Percentiles rank a stretch among this genome's conserved stretches.
These are phyloP conservation scores for Citrus mangshanensis DNA, from an alignment of 345 rosid species.

Conservation along the genomic window DNA sequence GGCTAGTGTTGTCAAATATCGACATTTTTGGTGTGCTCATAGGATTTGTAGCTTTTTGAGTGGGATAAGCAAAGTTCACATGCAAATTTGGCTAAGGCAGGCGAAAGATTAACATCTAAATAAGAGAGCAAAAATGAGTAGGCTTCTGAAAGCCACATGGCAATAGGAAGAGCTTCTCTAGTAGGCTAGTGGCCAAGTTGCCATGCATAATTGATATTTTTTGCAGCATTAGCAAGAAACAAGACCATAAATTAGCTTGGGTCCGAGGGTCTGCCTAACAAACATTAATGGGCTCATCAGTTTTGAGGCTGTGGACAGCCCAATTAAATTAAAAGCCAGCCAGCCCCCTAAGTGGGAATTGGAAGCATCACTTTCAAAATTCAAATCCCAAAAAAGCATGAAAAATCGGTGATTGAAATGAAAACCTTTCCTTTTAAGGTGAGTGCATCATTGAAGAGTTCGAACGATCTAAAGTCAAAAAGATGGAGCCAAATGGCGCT, in stretches of 20 bases:
- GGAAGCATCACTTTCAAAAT: not conserved
- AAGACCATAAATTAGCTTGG: not conserved
- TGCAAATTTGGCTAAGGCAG: not conserved
- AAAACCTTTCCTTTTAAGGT: not conserved
- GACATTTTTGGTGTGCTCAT: not conserved
- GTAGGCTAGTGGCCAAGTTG: not conserved
- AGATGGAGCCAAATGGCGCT: not conserved
- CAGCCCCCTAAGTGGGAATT: not conserved
- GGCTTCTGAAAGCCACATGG: conserved; percentile 17
- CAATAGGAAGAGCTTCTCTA: not conserved
- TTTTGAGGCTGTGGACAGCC: not conserved
- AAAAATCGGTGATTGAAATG: not conserved
- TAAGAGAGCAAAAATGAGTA: conserved; percentile 11
- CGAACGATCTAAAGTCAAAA: not conserved
- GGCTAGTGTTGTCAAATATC: not conserved
- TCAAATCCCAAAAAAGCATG: not conserved
- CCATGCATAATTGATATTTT: conserved; percentile 6
- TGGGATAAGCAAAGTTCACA: conserved; percentile 10
- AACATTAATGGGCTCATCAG: too few relatives aligned
- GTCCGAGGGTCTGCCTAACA: not conserved
- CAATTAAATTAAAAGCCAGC: not conserved
- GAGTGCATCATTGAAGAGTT: not conserved
- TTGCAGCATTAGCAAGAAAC: not conserved
- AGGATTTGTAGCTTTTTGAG: not conserved
- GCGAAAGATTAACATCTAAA: not conserved